Evolutionary conservation across 352 stramenopile species (phyloP).

Genomic region (Thraustochytrium sp.): DNA sequence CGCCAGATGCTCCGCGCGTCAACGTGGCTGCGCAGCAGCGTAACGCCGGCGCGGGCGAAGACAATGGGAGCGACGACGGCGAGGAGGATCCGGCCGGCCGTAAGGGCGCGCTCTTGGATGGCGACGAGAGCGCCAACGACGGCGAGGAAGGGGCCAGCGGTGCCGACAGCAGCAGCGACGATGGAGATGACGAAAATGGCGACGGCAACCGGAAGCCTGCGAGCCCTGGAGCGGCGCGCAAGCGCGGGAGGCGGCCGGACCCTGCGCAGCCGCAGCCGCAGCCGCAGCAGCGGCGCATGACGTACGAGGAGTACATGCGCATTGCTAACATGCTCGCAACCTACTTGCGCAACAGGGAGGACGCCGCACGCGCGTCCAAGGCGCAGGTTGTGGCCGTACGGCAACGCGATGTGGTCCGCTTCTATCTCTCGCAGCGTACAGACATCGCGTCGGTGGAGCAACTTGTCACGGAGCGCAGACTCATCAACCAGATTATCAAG

Average conservation of each 20-base stretch:
- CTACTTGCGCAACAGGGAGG: slow-evolving; percentile 56
- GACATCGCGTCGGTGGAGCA: slow-evolving; percentile 64
- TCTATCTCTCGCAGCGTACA: slow-evolving; percentile 64
- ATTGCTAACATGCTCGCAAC: slow-evolving; percentile 69
- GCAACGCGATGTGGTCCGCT: slow-evolving; percentile 65
- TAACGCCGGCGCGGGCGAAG: not conserved
- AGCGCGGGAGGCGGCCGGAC: not conserved
- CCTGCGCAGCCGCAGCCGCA: no score
- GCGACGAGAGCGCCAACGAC: no score
- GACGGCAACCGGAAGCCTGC: not conserved
- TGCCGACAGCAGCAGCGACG: not conserved
- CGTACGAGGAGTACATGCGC: slow-evolving; percentile 73
- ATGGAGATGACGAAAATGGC: not conserved
- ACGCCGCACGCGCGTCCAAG: slow-evolving; percentile 50
- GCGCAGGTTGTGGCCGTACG: slow-evolving; percentile 56
- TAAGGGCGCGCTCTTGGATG: no score
- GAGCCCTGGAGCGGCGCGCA: not conserved
- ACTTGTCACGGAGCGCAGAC: slow-evolving; percentile 60
- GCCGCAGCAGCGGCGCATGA: slow-evolving; percentile 49
- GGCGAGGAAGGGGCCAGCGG: not conserved
- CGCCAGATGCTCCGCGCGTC: no score
- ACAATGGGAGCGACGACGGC: not conserved
- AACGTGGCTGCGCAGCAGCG: not conserved
- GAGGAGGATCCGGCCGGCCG: no score
- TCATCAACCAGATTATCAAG: slow-evolving; percentile 61